phyloP scores from a whole-genome alignment of 495 filamentous ascomycete genomes.

The Penicillium salamii region DNA sequence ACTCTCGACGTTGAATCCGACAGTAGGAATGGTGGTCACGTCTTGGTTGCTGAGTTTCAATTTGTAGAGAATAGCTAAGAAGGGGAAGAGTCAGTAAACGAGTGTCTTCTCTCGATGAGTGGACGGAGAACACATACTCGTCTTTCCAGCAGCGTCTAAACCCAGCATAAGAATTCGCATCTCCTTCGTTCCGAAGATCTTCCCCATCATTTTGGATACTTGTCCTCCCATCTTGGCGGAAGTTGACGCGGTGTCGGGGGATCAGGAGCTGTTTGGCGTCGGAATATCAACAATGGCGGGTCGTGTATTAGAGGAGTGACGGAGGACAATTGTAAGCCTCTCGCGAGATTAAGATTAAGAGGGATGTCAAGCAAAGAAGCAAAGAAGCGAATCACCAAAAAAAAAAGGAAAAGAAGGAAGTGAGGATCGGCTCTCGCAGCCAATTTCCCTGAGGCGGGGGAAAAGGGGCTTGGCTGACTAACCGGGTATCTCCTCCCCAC shows the following conservation, averaged over 20 bases:
- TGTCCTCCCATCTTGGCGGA: conserved; percentile 65
- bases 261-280: neutral
- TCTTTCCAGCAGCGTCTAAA: conserved; percentile 96
- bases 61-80: conserved; percentile 94
- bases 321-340: neutral
- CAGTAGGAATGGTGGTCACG: conserved; percentile 98
- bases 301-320: neutral
- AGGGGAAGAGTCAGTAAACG: conserved; percentile 11
- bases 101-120: neutral
- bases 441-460: conserved; percentile 26
- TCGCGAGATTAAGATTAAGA: neutral
- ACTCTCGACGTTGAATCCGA: conserved; percentile 99
- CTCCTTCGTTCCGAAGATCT: conserved; percentile 98
- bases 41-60: conserved; percentile 92
- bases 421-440: conserved; percentile 6
- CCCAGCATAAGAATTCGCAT: conserved; percentile 98
- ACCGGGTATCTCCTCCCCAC: conserved; percentile 16
- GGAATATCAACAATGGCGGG: conserved; percentile 5
- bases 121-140: conserved; percentile 55
- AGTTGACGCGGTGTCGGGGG: conserved; percentile 16
- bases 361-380: conserved; percentile 1
- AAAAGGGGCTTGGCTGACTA: conserved; percentile 41
- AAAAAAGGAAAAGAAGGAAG: conserved; percentile 3
- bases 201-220: conserved; percentile 88
- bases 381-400: neutral